phyloP scores from a whole-genome alignment of 2,329 filamentous ascomycete genomes.

The Talaromyces rugulosus region DNA sequence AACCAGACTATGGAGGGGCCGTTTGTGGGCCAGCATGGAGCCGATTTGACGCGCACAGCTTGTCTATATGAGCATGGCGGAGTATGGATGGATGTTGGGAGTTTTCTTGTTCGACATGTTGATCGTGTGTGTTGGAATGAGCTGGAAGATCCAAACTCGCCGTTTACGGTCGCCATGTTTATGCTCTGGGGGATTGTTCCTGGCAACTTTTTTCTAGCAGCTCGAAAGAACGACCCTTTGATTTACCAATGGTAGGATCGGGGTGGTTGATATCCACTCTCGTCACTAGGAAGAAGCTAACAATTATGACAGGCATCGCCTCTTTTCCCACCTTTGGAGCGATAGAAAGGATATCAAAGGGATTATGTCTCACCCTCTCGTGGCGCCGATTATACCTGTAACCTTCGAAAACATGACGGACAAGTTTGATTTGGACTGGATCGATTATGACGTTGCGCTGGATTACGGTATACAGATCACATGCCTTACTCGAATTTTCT shows the following conservation, averaged over 20 bases:
- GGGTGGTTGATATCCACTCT: no score
- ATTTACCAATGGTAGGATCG: slow-evolving; percentile 5
- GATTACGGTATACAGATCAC: slow-evolving; percentile 8
- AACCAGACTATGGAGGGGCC: slow-evolving; percentile 43
- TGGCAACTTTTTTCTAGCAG: slow-evolving; percentile 9
- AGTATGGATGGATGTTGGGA: slow-evolving; percentile 40
- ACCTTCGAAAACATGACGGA: slow-evolving; percentile 13
- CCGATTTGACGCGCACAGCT: slow-evolving; percentile 46
- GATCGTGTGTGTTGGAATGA: slow-evolving; percentile 42
- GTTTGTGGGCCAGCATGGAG: slow-evolving; percentile 41
- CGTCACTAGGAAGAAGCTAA: neutral
- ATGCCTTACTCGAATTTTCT: slow-evolving; percentile 7
- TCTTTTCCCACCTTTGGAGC: slow-evolving; percentile 10
- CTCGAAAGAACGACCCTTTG: slow-evolving; percentile 11
- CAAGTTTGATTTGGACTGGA: slow-evolving; percentile 11
- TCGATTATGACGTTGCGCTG: slow-evolving; percentile 1
- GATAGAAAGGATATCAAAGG: slow-evolving; percentile 4
- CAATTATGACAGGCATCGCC: slow-evolving; percentile 2
- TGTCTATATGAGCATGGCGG: slow-evolving; percentile 36
- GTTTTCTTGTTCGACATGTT: slow-evolving; percentile 37
- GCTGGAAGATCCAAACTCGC: slow-evolving; percentile 31
- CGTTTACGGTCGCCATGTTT: slow-evolving; percentile 26
- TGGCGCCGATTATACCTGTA: slow-evolving; percentile 12
- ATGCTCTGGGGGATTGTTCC: neutral
- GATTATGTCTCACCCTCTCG: neutral